Evolutionary conservation across 164 flowering plant species (phyloP), one percentile per base, ranked within the genome.

Genomic region (Chloranthus sessilifolius): DNA sequence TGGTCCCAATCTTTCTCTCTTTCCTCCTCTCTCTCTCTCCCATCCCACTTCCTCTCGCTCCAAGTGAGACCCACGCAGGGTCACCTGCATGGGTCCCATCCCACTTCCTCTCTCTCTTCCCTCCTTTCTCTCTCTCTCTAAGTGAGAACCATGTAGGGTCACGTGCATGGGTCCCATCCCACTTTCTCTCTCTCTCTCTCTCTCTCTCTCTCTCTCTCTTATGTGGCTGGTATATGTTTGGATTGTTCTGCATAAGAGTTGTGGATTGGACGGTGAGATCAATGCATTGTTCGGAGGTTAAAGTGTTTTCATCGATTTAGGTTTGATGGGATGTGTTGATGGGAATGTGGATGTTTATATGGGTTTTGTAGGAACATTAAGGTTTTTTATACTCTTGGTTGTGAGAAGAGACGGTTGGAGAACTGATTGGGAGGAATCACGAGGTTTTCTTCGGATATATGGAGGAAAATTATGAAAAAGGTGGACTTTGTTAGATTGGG

Each of bases 351-450:
- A 82, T 65, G 50, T 67, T 49, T 67, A 77, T 69, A 67, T 59
- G 80, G 70, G 33, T 42, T 75, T 64, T 80, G 89, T 63, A 74
- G 71, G 65, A 85, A 82, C 59, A 53, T 85, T 52, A 17, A 53
- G 56, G 11, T 77, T 25, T 82, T 85, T 66, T 78, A 78, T 41
- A 75, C 72, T 47, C 48, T 80, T 52, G 83, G 81, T 53, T 75
- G 78, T 37, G 69, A 63, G 68, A 77, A 63, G 57, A 79, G 40
- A 56, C 50, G 58, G 10, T 75, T 1, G 77, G 75, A 29, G 81
- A 75, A n/a, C 34, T 77, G 27, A 58, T 80, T 49, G 75, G 81
- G 40, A 64, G 47, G 60, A 55, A 52, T 19, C 62, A 62, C 44
- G 7, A 34, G 5, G 49, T 74, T 61, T 73, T 85, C 50, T n/a